Conservation (phyloP, 2,329 filamentous ascomycete genomes). For the Bipolaris bicolor region DNA sequence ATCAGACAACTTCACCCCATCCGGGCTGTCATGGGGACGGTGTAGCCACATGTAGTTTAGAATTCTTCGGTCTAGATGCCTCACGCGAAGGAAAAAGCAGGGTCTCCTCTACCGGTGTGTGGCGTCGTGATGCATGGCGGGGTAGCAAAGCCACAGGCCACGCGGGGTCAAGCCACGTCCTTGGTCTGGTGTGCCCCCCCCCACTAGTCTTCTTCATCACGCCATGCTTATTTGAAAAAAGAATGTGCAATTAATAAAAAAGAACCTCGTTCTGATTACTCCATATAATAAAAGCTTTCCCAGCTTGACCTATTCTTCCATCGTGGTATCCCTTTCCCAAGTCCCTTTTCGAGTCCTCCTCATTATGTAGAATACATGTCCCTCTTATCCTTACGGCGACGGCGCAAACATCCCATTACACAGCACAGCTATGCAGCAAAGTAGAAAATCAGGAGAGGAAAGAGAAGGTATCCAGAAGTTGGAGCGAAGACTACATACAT, state of each 20-base stretch:
- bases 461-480: neutral
- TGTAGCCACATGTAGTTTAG: neutral
- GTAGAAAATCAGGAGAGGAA: neutral
- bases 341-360: neutral
- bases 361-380: neutral
- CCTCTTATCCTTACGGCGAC: neutral
- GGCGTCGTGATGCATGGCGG: neutral
- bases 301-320: neutral
- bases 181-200: neutral
- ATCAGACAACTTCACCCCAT: constrained; percentile 5
- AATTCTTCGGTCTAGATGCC: neutral
- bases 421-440: neutral
- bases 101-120: neutral
- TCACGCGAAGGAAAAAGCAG: neutral
- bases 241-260: neutral
- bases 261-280: neutral
- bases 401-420: neutral
- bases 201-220: neutral
- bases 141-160: constrained; percentile 1
- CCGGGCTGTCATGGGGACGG: constrained; percentile 16
- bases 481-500: neutral
- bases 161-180: neutral
- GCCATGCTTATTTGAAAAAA: neutral
- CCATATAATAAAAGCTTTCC: neutral
- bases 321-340: too few relatives aligned